These are phyloP conservation scores for Hyphopichia khmerensis DNA, from an alignment of 1,139 yeast genomes.

Conservation along the genomic window DNA sequence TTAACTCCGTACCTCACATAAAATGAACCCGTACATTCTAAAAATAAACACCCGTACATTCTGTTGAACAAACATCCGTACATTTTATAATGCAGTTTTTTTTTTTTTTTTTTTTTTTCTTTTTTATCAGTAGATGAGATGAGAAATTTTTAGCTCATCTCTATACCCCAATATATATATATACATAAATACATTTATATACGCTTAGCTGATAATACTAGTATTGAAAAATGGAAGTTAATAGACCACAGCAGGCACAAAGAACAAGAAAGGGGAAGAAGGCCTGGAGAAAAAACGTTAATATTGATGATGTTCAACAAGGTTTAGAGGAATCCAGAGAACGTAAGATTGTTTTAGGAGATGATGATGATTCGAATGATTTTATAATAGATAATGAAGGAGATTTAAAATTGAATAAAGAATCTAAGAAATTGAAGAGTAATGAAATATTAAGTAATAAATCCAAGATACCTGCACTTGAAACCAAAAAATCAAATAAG, in stretches of 20 bases:
- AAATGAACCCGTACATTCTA: too few species aligned
- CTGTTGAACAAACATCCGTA: too few species aligned
- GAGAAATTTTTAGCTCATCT: background rate
- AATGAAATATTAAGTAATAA: constrained; percentile 73
- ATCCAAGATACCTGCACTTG: constrained; percentile 75
- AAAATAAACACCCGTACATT: too few species aligned
- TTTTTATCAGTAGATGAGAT: background rate
- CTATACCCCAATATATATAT: background rate
- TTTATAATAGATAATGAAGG: constrained; percentile 77
- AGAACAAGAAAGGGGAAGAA: constrained; percentile 87
- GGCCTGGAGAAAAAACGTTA: constrained; percentile 96
- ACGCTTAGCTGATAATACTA: too few species aligned
- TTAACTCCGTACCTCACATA: too few species aligned
- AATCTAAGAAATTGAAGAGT: constrained; percentile 58
- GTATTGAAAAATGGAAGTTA: constrained; percentile 12
- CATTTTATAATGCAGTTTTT: too few species aligned
- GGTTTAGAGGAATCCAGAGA: constrained; percentile 71
- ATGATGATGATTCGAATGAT: constrained; percentile 36
- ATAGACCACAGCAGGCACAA: constrained; percentile 37
- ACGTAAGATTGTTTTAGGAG: constrained; percentile 64
- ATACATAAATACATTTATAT: background rate
- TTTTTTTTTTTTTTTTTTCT: background rate
- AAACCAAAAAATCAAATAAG: constrained; percentile 34
- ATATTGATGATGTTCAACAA: constrained; percentile 71
- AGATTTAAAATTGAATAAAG: constrained; percentile 33